These are phyloP conservation scores for Microdochium paspali DNA, from an alignment of 2,329 filamentous ascomycete species.

Conservation along the genomic window DNA sequence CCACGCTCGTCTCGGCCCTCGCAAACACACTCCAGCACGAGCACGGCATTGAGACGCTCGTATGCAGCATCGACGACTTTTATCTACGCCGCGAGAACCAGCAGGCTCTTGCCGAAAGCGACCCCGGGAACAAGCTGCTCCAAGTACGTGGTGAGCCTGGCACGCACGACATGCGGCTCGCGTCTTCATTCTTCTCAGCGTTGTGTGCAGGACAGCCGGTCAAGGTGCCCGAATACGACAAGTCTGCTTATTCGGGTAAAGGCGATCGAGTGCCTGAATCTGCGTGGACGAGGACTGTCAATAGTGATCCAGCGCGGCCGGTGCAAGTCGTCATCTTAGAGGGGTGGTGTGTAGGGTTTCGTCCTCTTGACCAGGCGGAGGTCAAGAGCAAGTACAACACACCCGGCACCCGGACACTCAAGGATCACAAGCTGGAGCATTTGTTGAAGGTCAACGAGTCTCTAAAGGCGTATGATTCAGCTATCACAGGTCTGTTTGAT, in stretches of 20 bases:
- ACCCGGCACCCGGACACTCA: constrained; percentile 29
- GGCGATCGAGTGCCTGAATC: constrained; percentile 62
- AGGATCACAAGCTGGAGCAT: constrained; percentile 36
- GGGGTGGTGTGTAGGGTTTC: constrained; percentile 87
- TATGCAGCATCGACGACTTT: constrained; percentile 82
- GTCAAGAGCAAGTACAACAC: constrained; percentile 34
- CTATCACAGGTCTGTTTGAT: constrained; percentile 38
- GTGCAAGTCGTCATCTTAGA: constrained; percentile 69
- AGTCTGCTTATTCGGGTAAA: constrained; percentile 64
- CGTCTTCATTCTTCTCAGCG: constrained; percentile 48
- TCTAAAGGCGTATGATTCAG: constrained; percentile 34
- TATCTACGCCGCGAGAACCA: constrained; percentile 70
- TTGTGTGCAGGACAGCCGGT: constrained; percentile 44
- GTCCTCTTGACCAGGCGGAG: constrained; percentile 43
- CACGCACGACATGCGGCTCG: constrained; percentile 67
- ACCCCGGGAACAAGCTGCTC: constrained; percentile 66
- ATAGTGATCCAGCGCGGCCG: constrained; percentile 35
- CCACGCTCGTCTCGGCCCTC: constrained; percentile 67
- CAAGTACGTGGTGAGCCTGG: constrained; percentile 75
- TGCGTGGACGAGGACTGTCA: constrained; percentile 49
- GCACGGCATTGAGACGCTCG: constrained; percentile 54
- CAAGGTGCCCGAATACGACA: constrained; percentile 69
- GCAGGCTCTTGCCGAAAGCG: constrained; percentile 48
- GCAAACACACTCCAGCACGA: constrained; percentile 46
- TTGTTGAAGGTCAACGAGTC: constrained; percentile 40